These are phyloP conservation scores for Quercus parvula DNA, from an alignment of 306 rosid species.

Conservation along the genomic window DNA sequence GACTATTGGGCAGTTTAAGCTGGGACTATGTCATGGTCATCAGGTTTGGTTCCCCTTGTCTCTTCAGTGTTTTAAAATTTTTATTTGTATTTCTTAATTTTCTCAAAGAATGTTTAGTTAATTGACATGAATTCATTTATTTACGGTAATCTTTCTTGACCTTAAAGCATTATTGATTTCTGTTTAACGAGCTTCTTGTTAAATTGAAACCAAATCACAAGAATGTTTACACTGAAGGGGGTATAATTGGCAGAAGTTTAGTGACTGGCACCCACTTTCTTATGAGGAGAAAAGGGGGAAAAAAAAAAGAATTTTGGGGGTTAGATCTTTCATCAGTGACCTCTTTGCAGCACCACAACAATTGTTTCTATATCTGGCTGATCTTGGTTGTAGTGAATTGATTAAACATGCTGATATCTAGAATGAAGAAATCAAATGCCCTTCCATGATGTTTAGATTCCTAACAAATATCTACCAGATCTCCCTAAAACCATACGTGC, in stretches of 20 bases:
- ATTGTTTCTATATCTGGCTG: background rate
- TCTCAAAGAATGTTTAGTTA: background rate
- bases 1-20: slow-evolving; percentile 95
- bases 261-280: background rate
- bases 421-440: background rate
- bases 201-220: background rate
- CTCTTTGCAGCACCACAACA: background rate
- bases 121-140: background rate
- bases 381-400: background rate
- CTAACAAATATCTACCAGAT: background rate
- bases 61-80: background rate
- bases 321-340: background rate
- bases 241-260: background rate
- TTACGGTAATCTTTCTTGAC: background rate
- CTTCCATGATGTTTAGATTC: background rate
- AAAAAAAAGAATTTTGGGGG: background rate
- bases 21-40: slow-evolving; percentile 98
- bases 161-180: background rate
- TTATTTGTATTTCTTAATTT: background rate
- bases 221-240: background rate
- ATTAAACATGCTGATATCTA: background rate
- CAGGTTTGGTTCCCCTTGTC: slow-evolving; percentile 56
- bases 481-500: too few relatives aligned
- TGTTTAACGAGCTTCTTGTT: background rate
- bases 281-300: background rate